Evolutionary conservation across 441 rosid genomes (phyloP), one percentile per base, ranked within the genome.

Genomic region (Aquilaria agallochum): DNA sequence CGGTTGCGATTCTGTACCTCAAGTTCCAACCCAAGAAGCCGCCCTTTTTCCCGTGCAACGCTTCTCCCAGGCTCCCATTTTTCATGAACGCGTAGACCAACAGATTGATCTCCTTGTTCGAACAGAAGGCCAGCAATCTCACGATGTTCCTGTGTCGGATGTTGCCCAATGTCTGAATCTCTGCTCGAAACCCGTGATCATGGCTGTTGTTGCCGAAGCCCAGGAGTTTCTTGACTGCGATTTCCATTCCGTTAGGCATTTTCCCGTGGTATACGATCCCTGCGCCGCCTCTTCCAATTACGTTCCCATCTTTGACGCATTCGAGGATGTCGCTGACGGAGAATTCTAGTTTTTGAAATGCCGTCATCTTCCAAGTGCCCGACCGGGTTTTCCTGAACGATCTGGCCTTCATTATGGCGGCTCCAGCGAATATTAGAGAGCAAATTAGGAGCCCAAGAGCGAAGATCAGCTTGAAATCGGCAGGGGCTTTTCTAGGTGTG

Each of bases 131-230:
- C 1, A 78, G 62, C 59, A 81, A 61, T 55, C 83, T 76, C 62
- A 81, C 86, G 6, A 78, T 81, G 76, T 81, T 76, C 34, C 86
- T 64, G 71, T 81, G 86, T 63, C 83, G 67, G 53, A 81, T 81
- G 73, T 74, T 81, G 50, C 86, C 86, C 0, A 81, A 64, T 5
- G 86, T 81, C 62, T 76, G 86, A 36, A 81, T 74, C 63, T 81
- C 86, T 0, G 86, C 86, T 66, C 65, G 62, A 60, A 81, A 81
- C 5, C 86, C 86, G 61, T 76, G 86, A 50, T 81, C 86, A 48
- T 81, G 83, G 51, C 78, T 72, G 51, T 75, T 63, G 2, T 67
- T 32, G 13, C 86, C 80, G 12, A 78, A 76, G 31, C 80, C 80
- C 1, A 76, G 80, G 4, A 81, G 81, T 52, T 78, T 81, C 59